Evolutionary conservation across 768 basidiomycete genomes (phyloP).

Genomic region (Boletus pseudo-olivaceus): DNA sequence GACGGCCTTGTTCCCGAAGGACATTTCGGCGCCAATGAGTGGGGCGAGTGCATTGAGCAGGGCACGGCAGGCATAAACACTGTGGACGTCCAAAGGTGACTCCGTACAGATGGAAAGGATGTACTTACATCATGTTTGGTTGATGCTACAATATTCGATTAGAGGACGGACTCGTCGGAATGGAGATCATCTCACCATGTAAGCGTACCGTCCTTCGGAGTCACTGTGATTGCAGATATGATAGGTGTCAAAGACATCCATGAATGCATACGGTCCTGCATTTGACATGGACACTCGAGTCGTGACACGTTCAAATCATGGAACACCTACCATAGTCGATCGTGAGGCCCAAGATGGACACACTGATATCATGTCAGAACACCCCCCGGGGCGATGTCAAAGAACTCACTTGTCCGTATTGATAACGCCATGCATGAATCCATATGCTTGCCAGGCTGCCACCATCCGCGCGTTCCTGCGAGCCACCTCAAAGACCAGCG

Average conservation of each 20-base stretch:
- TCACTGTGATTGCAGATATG: conserved; percentile 95
- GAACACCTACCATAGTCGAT: conserved; percentile 62
- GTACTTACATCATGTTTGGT: conserved; percentile 72
- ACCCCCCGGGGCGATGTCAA: background rate
- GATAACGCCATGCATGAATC: conserved; percentile 95
- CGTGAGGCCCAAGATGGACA: conserved; percentile 71
- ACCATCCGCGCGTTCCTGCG: conserved; percentile 89
- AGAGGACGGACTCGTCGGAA: background rate
- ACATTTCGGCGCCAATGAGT: conserved; percentile 79
- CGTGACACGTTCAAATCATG: background rate
- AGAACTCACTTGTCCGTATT: conserved; percentile 88
- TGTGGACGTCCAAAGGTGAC: conserved; percentile 26
- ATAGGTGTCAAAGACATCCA: conserved; percentile 83
- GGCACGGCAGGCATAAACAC: conserved; percentile 75
- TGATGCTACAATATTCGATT: conserved; percentile 46
- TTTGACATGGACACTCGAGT: background rate
- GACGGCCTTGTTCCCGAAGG: conserved; percentile 45
- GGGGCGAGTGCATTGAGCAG: conserved; percentile 77
- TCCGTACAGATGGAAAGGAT: background rate
- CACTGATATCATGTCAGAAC: conserved; percentile 38
- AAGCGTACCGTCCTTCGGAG: conserved; percentile 72
- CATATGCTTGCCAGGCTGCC: conserved; percentile 92
- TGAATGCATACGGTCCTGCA: conserved; percentile 86
- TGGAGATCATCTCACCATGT: conserved; percentile 38
- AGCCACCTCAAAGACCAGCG: conserved; percentile 73